phyloP scores from a whole-genome alignment of 1,284 basidiomycete species.

The Melampsora abietis-canadensis region DNA sequence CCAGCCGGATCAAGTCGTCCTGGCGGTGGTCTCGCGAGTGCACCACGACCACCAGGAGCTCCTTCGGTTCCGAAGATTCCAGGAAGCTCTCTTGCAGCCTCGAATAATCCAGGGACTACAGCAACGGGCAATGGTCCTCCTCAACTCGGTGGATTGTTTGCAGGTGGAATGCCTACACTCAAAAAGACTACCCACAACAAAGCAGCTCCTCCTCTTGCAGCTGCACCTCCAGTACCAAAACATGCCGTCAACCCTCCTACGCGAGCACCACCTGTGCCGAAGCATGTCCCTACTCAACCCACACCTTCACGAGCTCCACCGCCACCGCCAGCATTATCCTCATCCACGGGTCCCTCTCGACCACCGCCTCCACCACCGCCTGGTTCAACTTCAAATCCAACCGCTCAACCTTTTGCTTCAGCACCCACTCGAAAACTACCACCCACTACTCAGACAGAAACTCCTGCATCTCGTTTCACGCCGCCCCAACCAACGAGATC shows the following conservation, averaged over 20 bases:
- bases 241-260: conserved; percentile 28
- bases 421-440: conserved; percentile 3
- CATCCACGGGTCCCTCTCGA: not conserved
- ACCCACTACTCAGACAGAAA: not conserved
- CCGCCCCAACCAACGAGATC: not conserved
- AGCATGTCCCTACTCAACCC: conserved; percentile 13
- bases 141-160: conserved; percentile 49
- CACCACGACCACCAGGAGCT: conserved; percentile 24
- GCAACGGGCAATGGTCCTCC: conserved; percentile 43
- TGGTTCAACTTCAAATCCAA: conserved; percentile 5
- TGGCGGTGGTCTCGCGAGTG: conserved; percentile 5
- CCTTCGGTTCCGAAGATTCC: conserved; percentile 23
- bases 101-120: not conserved
- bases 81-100: not conserved
- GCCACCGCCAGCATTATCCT: conserved; percentile 11
- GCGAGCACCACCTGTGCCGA: conserved; percentile 17
- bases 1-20: conserved; percentile 14
- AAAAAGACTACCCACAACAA: conserved; percentile 41
- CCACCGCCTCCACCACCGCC: conserved; percentile 21
- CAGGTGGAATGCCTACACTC: conserved; percentile 50
- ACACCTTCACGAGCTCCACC: conserved; percentile 16
- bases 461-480: not conserved
- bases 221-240: conserved; percentile 31
- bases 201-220: conserved; percentile 14
- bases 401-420: not conserved